Evolutionary conservation across 2,329 filamentous ascomycete species (phyloP).

Genomic region (Ceratocystis smalleyi): DNA sequence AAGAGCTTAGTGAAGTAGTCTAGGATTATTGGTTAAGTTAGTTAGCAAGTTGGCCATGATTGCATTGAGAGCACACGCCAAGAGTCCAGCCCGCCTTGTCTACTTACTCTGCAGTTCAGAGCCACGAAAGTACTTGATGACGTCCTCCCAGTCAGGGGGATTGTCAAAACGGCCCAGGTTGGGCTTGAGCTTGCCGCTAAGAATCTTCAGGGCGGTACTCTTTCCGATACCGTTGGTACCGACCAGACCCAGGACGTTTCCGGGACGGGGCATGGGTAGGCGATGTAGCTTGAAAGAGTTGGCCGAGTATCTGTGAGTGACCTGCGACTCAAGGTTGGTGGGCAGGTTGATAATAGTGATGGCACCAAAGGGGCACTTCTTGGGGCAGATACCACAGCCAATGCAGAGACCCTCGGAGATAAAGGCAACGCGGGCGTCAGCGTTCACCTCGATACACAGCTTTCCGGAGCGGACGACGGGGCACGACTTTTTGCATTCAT

Average conservation of each 20-base stretch:
- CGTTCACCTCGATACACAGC: slow-evolving; percentile 85
- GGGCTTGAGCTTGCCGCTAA: slow-evolving; percentile 95
- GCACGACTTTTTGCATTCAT: slow-evolving; percentile 98
- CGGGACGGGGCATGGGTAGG: slow-evolving; percentile 85
- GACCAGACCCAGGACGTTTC: slow-evolving; percentile 88
- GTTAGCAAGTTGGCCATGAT: neutral
- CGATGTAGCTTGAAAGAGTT: slow-evolving; percentile 99
- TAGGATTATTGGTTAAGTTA: slow-evolving; percentile 18
- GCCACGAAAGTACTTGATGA: slow-evolving; percentile 94
- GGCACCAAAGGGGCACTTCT: slow-evolving; percentile 96
- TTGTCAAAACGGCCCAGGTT: slow-evolving; percentile 92
- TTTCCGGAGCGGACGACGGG: slow-evolving; percentile 95
- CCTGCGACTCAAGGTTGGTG: slow-evolving; percentile 94
- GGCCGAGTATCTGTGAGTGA: slow-evolving; percentile 95
- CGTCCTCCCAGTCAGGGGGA: slow-evolving; percentile 97
- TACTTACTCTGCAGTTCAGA: slow-evolving; percentile 85
- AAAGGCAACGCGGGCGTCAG: slow-evolving; percentile 87
- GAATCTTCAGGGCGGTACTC: slow-evolving; percentile 97
- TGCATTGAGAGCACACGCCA: neutral
- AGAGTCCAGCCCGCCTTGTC: neutral
- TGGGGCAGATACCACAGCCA: slow-evolving; percentile 97
- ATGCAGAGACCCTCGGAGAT: slow-evolving; percentile 94
- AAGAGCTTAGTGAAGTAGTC: slow-evolving; percentile 98
- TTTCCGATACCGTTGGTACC: slow-evolving; percentile 99
- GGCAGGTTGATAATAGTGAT: slow-evolving; percentile 99